Evolutionary conservation across 345 rosid species (phyloP), one percentile per base, ranked within the genome.

Genomic region (Isatis tinctoria): DNA sequence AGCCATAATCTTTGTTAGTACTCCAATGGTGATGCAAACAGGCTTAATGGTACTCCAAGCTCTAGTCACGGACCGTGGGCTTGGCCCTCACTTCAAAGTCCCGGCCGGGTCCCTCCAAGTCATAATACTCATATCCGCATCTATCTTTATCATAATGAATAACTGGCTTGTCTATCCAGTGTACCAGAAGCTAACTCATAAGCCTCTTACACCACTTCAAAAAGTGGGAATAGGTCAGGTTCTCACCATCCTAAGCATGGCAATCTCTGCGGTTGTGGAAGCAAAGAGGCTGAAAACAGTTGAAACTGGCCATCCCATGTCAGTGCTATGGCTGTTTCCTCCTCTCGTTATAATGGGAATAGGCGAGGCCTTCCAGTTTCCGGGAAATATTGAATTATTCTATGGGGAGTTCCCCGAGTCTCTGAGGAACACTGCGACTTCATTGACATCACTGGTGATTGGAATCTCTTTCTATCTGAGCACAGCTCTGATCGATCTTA

Each of bases 31-130:
- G 12, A 53, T 78, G 18, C 80, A 68, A 67, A 16, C 30, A 26
- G 80, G 80, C 69, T 39, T 84, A 69, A 60, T 71, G 3, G 39
- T 87, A 64, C 86, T 87, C 40, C 91, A 89, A 78, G 85, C 83
- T 70, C 79, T 89, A 27, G 73, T 81, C 3, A 74, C 75, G 61
- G 85, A 89, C 76, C 83, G 84, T 54, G 74, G 64, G 18, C 49
- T 84, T 0, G 81, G 92, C 2, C 67, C 78, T 20, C 74, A 78
- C 74, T 82, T 89, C 78, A 68, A 59, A 67, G 20, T 87, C 80
- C 82, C 92, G 2, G 82, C 85, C 1, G 85, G 87, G 0, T 81
- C 92, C 0, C 36, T 90, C 6, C 22, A 62, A 6, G 88, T 88
- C 36, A 6, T 83, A 16, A 2, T 35, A 40, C 28, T 83, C 6